These are phyloP conservation scores for Penicillium cinerascens DNA, from an alignment of 495 filamentous ascomycete species.

Conservation along the genomic window DNA sequence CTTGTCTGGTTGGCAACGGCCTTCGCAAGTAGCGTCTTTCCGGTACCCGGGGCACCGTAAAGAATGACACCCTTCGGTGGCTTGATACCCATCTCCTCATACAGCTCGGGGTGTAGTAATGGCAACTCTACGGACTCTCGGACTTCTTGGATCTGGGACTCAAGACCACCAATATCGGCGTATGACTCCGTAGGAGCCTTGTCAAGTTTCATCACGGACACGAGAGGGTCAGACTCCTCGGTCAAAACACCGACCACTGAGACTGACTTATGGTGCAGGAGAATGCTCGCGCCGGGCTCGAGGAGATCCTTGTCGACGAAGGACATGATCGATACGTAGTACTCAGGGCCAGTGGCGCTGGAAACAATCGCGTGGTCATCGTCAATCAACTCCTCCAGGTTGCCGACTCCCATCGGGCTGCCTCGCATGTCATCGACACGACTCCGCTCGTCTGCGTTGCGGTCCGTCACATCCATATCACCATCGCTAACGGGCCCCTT, in stretches of 20 bases:
- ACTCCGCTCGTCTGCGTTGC: slow-evolving; percentile 92
- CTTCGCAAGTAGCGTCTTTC: slow-evolving; percentile 96
- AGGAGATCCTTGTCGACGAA: slow-evolving; percentile 99
- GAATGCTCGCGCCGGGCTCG: slow-evolving; percentile 91
- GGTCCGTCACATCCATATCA: slow-evolving; percentile 49
- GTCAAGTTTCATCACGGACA: slow-evolving; percentile 99
- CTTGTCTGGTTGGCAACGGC: slow-evolving; percentile 98
- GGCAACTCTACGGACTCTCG: slow-evolving; percentile 95
- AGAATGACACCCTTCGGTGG: slow-evolving; percentile 99
- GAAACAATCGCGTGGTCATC: slow-evolving; percentile 99
- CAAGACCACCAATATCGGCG: slow-evolving; percentile 95
- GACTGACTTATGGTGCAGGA: slow-evolving; percentile 96
- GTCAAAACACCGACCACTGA: slow-evolving; percentile 97
- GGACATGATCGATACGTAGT: slow-evolving; percentile 99
- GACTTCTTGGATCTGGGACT: slow-evolving; percentile 95
- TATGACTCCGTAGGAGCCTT: slow-evolving; percentile 98
- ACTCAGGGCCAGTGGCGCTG: slow-evolving; percentile 94
- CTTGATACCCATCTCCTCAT: slow-evolving; percentile 99
- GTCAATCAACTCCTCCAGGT: slow-evolving; percentile 98
- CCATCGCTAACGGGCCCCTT: slow-evolving; percentile 48
- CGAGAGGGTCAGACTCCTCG: slow-evolving; percentile 91
- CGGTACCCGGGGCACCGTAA: slow-evolving; percentile 94
- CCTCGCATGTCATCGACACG: slow-evolving; percentile 98
- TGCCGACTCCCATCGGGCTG: slow-evolving; percentile 97
- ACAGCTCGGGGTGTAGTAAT: slow-evolving; percentile 92